Evolutionary conservation across 176 grass and related monocot species (phyloP), one percentile per base, ranked within the genome.

Genomic region (Typha latifolia): DNA sequence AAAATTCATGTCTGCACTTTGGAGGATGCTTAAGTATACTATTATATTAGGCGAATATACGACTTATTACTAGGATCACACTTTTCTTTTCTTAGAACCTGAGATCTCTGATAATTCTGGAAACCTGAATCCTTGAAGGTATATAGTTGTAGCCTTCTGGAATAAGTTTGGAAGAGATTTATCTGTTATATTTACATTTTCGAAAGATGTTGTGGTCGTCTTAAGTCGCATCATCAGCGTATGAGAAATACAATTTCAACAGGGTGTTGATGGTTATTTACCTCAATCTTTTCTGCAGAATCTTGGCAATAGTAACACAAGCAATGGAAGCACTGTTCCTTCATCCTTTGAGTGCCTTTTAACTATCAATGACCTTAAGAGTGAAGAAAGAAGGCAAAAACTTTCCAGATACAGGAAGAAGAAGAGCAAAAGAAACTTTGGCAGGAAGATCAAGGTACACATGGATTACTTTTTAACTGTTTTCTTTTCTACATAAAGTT

Each of bases 401-500:
- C 95, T 99, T 78, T 90, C 84, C 43, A 90, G 89, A 78, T 99
- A 99, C 47, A 80, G 95, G 59, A 93, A 93, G 84, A 99, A 99
- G 84, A 99, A 99, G 80, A 80, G 83, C 23, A 90, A 99, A 72
- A 69, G 95, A 49, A 94, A 99, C 71, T 99, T 94, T 69, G 86
- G 95, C 64, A 85, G 95, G 51, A 99, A 99, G 86, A 99, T 99
- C 76, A 99, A 99, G 89, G 95, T 94, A 85, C 4, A 43, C 4
- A 23, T 6, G 20, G 53, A 19, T 8, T n/a, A 59, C 13, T 59
- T 16, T 22, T 59, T 55, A 3, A 19, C 18, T 16, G 18, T 59
- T 11, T 59, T 19, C 53, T 57, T 57, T 59, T 21, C n/a, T 29
- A 10, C 53, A 19, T 8, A 59, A 59, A 59, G 16, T 59, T 59